These are phyloP conservation scores for Coleophoma crateriformis DNA, from an alignment of 2,329 filamentous ascomycete genomes.

Conservation along the genomic window DNA sequence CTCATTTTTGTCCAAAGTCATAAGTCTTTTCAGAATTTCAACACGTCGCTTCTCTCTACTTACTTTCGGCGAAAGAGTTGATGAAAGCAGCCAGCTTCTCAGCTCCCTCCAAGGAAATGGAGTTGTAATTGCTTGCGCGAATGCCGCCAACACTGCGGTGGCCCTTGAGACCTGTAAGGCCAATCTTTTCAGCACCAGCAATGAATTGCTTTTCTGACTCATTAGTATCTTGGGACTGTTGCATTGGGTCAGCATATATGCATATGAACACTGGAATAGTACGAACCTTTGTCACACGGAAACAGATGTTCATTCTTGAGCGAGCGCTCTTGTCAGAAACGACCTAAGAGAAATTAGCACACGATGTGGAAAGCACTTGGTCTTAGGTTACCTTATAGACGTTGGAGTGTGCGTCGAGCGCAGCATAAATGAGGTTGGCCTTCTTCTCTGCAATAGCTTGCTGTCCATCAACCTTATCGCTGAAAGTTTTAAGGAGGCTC, in stretches of 20 bases:
- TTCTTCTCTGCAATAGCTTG: constrained; percentile 70
- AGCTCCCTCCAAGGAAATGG: constrained; percentile 62
- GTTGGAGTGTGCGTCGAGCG: constrained; percentile 66
- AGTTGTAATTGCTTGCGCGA: constrained; percentile 85
- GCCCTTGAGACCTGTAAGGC: constrained; percentile 78
- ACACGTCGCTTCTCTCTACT: not conserved
- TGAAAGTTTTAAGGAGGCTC: constrained; percentile 60
- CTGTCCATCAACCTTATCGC: constrained; percentile 70
- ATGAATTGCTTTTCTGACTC: constrained; percentile 77
- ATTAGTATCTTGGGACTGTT: constrained; percentile 45
- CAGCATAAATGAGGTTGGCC: constrained; percentile 68
- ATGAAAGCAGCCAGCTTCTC: constrained; percentile 65
- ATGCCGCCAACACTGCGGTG: constrained; percentile 86
- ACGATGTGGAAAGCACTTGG: not conserved
- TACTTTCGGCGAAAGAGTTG: constrained; percentile 37
- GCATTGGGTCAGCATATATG: not conserved
- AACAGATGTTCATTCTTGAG: constrained; percentile 94
- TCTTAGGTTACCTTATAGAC: constrained; percentile 52
- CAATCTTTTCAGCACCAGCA: constrained; percentile 59
- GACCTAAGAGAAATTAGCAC: constrained; percentile 31
- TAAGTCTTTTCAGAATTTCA: not conserved
- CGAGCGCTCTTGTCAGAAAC: constrained; percentile 71
- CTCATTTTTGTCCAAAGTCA: no score
- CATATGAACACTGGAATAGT: not conserved
- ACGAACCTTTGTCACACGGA: constrained; percentile 56